Evolutionary conservation across 768 basidiomycete species (phyloP).

Genomic region (Termitomyces sp.): DNA sequence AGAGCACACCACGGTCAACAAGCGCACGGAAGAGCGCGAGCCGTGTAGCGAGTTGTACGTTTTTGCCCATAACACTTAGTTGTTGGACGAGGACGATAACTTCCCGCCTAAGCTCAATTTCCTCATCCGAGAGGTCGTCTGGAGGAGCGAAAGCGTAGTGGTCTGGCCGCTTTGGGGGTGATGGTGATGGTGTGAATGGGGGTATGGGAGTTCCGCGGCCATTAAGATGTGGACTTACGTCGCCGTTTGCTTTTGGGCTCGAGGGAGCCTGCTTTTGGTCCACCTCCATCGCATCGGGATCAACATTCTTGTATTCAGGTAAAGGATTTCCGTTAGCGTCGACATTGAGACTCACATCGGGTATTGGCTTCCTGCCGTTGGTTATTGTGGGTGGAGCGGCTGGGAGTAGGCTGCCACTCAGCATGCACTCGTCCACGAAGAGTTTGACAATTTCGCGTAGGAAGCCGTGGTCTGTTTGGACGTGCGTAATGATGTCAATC

Average conservation of each 20-base stretch:
- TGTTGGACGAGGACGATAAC: constrained; percentile 89
- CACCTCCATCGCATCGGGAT: constrained; percentile 35
- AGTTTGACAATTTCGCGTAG: constrained; percentile 73
- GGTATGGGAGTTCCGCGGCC: constrained; percentile 14
- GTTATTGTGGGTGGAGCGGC: constrained; percentile 17
- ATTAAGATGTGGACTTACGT: constrained; percentile 16
- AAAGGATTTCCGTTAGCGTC: constrained; percentile 18
- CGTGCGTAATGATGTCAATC: constrained; percentile 92
- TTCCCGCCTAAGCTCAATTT: constrained; percentile 60
- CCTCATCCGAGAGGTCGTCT: constrained; percentile 51
- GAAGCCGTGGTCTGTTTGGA: constrained; percentile 75
- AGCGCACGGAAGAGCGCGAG: constrained; percentile 83
- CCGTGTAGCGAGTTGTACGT: constrained; percentile 86
- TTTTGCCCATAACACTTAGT: constrained; percentile 93
- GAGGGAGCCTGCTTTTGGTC: constrained; percentile 26
- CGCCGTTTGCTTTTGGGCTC: constrained; percentile 29
- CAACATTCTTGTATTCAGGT: constrained; percentile 23
- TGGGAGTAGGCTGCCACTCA: constrained; percentile 34
- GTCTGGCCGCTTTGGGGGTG: constrained; percentile 18
- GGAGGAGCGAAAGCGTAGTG: constrained; percentile 56
- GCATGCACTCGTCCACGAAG: constrained; percentile 71
- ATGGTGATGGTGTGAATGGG: neutral
- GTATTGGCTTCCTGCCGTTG: constrained; percentile 25
- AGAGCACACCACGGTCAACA: constrained; percentile 84
- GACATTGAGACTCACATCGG: constrained; percentile 37